Evolutionary conservation across 345 rosid genomes (phyloP), one percentile per base, ranked within the genome.

Genomic region (Citrus unshiu): DNA sequence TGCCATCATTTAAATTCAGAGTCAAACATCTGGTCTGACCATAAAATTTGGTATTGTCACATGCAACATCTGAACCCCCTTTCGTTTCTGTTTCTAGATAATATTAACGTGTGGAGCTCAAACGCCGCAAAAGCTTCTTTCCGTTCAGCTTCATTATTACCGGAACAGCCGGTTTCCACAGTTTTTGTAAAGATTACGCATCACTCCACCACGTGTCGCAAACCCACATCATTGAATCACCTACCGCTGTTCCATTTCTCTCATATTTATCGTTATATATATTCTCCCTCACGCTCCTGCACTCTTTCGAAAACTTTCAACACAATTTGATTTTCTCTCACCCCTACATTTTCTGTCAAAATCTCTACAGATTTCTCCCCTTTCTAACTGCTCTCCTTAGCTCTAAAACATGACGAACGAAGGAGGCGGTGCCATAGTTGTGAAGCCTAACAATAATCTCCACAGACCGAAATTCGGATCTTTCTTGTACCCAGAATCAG

Each of bases 401-500:
- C 2, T 27, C 19, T 21, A 35, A 66, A 77, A 5, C 13, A 86
- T 84, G 88, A 86, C 75, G 71, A 81, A 81, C 54, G 74, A 79
- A 58, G 34, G 80, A 24, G 79, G 75, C 9, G 74, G 67, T 30
- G 37, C 81, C 27, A 63, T 82, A 82, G 56, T 73, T 66, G 43
- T 59, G 30, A 34, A 82, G 64, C 84, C 7, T 4, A 57, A n/a
- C 61, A 62, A 39, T 24, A 62, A 39, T 27, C 78, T 74, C 82
- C 82, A 78, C 74, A 75, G 94, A 43, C 90, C 88, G 18, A 89
- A 87, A 57, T 83, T 95, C 30, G 92, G 91, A 22, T 86, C 89
- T 30, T 85, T 91, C 75, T 86, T 93, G 78, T 77, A 77, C n/a
- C 81, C 90, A 9, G 93, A 93, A 21, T 87, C 86, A 7, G 51